Evolutionary conservation across 2,329 filamentous ascomycete genomes (phyloP).

Genomic region (Lachnellula cervina): DNA sequence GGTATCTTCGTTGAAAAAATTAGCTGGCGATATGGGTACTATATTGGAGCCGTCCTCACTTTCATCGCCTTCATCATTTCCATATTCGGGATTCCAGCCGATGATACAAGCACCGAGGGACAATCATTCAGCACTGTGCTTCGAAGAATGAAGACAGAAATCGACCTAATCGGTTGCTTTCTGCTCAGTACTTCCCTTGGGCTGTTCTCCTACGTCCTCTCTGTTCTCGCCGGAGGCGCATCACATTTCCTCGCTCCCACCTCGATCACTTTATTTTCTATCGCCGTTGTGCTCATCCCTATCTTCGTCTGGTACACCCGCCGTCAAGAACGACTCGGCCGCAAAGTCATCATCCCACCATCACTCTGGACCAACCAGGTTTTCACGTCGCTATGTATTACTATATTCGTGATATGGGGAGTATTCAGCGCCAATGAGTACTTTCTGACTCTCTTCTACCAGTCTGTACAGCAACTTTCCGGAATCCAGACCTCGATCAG

Average conservation of each 20-base stretch:
- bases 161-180: neutral
- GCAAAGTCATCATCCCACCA: too few relatives aligned
- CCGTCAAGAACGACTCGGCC: too few relatives aligned
- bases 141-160: neutral
- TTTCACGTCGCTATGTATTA: neutral
- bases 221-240: neutral
- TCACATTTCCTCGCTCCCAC: neutral
- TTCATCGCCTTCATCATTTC: neutral
- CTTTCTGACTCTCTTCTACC: neutral
- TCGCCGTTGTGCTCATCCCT: constrained; percentile 41
- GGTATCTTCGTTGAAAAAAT: constrained; percentile 43
- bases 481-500: neutral
- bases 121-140: neutral
- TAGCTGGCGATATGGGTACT: constrained; percentile 48
- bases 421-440: neutral
- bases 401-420: neutral
- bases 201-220: neutral
- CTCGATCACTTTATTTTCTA: constrained; percentile 41
- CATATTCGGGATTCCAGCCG: neutral
- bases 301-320: constrained; percentile 53
- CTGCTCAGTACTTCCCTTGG: neutral
- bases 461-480: neutral
- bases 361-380: too few relatives aligned
- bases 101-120: neutral
- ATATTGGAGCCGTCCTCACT: constrained; percentile 38